Conservation (phyloP, 2,329 filamentous ascomycete species). For the Lasiodiplodia theobromae region DNA sequence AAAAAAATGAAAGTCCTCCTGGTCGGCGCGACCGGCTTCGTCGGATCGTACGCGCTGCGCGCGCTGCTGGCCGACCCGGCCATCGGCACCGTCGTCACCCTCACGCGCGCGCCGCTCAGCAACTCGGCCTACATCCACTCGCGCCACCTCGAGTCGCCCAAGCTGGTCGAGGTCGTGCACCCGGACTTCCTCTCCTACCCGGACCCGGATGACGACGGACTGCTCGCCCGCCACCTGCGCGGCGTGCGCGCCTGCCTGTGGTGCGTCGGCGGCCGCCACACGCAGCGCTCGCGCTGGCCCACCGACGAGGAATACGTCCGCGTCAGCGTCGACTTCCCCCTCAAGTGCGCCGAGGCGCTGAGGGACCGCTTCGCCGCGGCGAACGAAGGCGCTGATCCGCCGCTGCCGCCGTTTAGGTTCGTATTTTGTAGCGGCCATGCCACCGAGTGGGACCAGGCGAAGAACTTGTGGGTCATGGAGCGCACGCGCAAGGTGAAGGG, state of each 20-base stretch:
- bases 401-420: neutral
- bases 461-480: conserved; percentile 8
- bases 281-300: conserved; percentile 6
- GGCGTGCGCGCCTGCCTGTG: conserved; percentile 11
- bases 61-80: conserved; percentile 25
- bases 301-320: conserved; percentile 13
- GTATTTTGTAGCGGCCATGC: conserved; percentile 12
- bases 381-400: neutral
- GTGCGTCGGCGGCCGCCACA: conserved; percentile 18
- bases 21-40: conserved; percentile 32
- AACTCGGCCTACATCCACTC: neutral
- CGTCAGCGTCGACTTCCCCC: conserved; percentile 11
- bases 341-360: neutral
- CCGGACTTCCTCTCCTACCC: neutral
- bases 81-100: neutral
- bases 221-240: conserved; percentile 2
- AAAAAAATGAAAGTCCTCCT: conserved; percentile 29
- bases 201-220: neutral
- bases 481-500: conserved; percentile 14
- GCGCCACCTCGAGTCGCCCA: neutral
- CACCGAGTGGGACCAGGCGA: neutral
- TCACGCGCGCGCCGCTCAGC: conserved; percentile 7
- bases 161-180: conserved; percentile 9
- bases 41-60: conserved; percentile 30
- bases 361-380: neutral